Conservation (phyloP, 2,329 filamentous ascomycete genomes). For the Botrytis paeoniae region DNA sequence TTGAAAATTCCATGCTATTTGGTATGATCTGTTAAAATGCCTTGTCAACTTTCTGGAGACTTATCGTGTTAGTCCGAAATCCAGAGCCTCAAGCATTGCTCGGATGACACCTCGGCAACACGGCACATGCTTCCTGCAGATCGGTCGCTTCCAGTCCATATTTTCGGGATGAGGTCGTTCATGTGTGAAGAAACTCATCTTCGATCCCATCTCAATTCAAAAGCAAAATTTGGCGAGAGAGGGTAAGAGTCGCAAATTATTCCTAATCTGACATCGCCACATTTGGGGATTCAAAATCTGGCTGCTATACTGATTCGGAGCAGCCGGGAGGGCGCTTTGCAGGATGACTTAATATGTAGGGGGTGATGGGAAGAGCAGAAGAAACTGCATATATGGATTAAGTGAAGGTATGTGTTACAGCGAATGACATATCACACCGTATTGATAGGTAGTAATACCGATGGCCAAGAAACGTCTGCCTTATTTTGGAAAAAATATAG, state of each 20-base stretch:
- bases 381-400: not conserved
- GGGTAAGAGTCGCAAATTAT: not conserved
- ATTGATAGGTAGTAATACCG: not conserved
- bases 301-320: not conserved
- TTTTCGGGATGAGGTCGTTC: not conserved
- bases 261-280: constrained; percentile 2
- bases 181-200: not conserved
- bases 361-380: not conserved
- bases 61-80: not conserved
- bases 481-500: not conserved
- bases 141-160: not conserved
- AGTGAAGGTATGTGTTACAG: not conserved
- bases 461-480: not conserved
- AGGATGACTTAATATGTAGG: not conserved
- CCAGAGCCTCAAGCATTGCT: not conserved
- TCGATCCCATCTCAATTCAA: not conserved
- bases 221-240: not conserved
- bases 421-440: not conserved
- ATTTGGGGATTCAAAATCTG: not conserved
- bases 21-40: not conserved
- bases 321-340: not conserved
- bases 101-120: not conserved
- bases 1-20: not conserved
- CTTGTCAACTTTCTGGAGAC: not conserved
- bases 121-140: not conserved